These are phyloP conservation scores for Suhomyces ambrosiae DNA, from an alignment of 1,139 yeast species.

Conservation along the genomic window DNA sequence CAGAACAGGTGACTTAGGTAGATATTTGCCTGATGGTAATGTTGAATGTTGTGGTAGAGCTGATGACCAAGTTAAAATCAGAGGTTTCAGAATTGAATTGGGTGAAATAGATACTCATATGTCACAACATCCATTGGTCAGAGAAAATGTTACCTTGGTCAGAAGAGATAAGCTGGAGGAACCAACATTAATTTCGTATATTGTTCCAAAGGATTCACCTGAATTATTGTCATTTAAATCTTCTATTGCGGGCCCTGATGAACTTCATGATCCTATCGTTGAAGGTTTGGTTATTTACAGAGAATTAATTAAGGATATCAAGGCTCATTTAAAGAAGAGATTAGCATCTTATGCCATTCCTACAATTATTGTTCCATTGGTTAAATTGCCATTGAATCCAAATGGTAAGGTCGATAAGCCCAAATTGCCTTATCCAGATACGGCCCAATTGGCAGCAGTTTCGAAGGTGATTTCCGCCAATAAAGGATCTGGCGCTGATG, in stretches of 20 bases:
- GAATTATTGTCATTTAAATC: slow-evolving; percentile 58
- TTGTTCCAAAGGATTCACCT: slow-evolving; percentile 76
- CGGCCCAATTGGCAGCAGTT: slow-evolving; percentile 77
- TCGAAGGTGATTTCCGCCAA: slow-evolving; percentile 41
- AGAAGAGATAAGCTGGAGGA: slow-evolving; percentile 91
- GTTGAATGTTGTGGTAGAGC: slow-evolving; percentile 99
- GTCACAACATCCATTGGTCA: slow-evolving; percentile 86
- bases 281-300: slow-evolving; percentile 77
- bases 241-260: slow-evolving; percentile 31
- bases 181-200: slow-evolving; percentile 84
- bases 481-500: slow-evolving; percentile 36
- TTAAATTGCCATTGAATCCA: slow-evolving; percentile 88
- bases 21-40: slow-evolving; percentile 95
- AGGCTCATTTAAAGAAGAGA: slow-evolving; percentile 79
- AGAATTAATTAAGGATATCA: slow-evolving; percentile 76
- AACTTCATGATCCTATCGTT: slow-evolving; percentile 65
- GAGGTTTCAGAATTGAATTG: slow-evolving; percentile 97
- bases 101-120: slow-evolving; percentile 98
- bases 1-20: slow-evolving; percentile 96
- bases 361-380: slow-evolving; percentile 83
- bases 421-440: slow-evolving; percentile 90
- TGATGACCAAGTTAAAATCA: slow-evolving; percentile 96
- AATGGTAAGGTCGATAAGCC: slow-evolving; percentile 99
- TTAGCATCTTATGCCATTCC: slow-evolving; percentile 95
- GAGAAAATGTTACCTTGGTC: slow-evolving; percentile 93